Conservation (phyloP, 768 basidiomycete species). For the Trametes maxima region DNA sequence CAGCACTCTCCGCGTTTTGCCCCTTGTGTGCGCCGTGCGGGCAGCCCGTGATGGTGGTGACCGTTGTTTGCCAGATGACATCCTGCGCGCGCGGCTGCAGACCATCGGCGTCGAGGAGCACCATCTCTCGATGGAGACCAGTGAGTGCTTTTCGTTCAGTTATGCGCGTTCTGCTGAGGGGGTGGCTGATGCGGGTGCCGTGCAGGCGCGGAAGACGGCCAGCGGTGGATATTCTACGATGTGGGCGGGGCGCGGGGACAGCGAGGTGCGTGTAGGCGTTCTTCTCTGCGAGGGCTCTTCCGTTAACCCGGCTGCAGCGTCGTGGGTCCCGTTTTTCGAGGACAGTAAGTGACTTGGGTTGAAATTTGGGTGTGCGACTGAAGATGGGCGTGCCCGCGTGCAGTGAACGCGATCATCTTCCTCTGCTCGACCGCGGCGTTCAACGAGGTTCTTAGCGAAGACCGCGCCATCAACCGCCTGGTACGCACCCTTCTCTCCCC, state of each 20-base stretch:
- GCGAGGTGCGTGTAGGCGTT: constrained; percentile 43
- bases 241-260: constrained; percentile 63
- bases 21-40: not conserved
- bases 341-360: constrained; percentile 44
- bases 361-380: not conserved
- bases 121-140: constrained; percentile 50
- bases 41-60: not conserved
- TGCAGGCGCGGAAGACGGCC: constrained; percentile 33
- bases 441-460: constrained; percentile 63
- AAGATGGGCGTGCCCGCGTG: not conserved
- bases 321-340: constrained; percentile 73
- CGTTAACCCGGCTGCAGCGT: constrained; percentile 38
- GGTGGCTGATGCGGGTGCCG: not conserved
- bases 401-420: constrained; percentile 68
- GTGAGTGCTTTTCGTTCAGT: constrained; percentile 25
- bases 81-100: constrained; percentile 63
- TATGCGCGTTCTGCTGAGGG: not conserved
- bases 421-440: constrained; percentile 66
- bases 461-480: constrained; percentile 59
- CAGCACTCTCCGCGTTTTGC: constrained; percentile 17
- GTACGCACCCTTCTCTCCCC: constrained; percentile 40
- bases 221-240: constrained; percentile 67
- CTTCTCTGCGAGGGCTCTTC: not conserved
- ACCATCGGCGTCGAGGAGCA: constrained; percentile 71
- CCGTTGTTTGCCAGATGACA: constrained; percentile 47